Evolutionary conservation across 495 filamentous ascomycete species (phyloP).

Genomic region (Aspergillus campestris): DNA sequence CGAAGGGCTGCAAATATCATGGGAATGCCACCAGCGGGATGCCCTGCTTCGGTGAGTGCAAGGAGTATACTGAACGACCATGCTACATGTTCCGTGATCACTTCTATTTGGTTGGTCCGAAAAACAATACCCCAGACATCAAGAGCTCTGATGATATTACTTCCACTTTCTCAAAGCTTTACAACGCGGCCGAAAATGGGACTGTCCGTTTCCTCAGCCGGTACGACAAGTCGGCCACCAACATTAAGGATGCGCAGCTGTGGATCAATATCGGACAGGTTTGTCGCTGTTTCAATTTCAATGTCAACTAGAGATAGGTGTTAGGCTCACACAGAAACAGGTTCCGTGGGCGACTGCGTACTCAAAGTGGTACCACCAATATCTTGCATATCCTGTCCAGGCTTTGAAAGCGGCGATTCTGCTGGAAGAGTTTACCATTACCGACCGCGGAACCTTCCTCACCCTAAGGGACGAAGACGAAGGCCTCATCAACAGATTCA

Average conservation of each 20-base stretch:
- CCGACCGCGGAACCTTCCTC: conserved; percentile 33
- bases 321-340: conserved; percentile 4
- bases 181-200: conserved; percentile 14
- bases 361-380: conserved; percentile 41
- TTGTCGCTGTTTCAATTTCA: not conserved
- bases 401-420: conserved; percentile 26
- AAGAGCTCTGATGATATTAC: conserved; percentile 12
- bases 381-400: conserved; percentile 34
- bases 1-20: conserved; percentile 11
- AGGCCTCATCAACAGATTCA: conserved; percentile 13
- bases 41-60: conserved; percentile 3
- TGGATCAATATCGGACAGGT: conserved; percentile 38
- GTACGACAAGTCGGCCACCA: conserved; percentile 40
- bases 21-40: not conserved
- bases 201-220: conserved; percentile 31
- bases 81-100: conserved; percentile 33
- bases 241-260: conserved; percentile 38
- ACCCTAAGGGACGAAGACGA: conserved; percentile 13
- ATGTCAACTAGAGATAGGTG: not conserved
- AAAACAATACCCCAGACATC: conserved; percentile 23
- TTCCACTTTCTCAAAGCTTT: conserved; percentile 23
- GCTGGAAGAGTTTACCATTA: conserved; percentile 35
- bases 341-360: conserved; percentile 33
- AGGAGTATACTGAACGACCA: not conserved
- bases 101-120: conserved; percentile 28